Evolutionary conservation across 2,329 filamentous ascomycete species (phyloP).

Genomic region (Scedosporium dehoogii): DNA sequence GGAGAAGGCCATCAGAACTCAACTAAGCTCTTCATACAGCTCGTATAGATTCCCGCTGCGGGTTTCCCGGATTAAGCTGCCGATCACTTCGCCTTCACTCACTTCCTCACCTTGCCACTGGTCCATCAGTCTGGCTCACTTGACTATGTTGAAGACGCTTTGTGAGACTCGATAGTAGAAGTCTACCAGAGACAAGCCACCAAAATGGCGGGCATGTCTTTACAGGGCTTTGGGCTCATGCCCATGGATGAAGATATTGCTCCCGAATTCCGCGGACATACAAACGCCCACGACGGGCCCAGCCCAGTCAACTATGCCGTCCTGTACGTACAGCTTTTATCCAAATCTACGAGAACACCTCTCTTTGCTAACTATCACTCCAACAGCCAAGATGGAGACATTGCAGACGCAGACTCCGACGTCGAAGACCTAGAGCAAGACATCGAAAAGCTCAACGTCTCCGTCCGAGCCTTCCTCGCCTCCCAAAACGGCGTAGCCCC

Average conservation of each 20-base stretch:
- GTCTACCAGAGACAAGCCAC: background rate
- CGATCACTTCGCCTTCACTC: too few species aligned
- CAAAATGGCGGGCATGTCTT: background rate
- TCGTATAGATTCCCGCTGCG: too few species aligned
- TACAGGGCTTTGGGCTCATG: conserved; percentile 1
- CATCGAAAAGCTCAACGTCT: conserved; percentile 31
- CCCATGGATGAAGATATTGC: conserved; percentile 2
- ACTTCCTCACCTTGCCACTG: too few species aligned
- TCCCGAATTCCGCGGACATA: background rate
- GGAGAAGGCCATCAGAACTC: too few species aligned
- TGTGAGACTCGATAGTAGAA: background rate
- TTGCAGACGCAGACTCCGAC: conserved; percentile 33
- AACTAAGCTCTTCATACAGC: too few species aligned
- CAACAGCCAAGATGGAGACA: conserved; percentile 14
- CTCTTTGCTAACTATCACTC: background rate
- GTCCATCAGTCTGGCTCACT: background rate
- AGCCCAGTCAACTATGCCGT: background rate
- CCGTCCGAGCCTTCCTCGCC: conserved; percentile 29
- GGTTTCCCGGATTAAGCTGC: too few species aligned
- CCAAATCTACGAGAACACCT: background rate
- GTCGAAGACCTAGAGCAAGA: conserved; percentile 32
- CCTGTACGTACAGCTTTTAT: background rate
- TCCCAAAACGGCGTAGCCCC: conserved; percentile 22
- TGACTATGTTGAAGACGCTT: too few species aligned
- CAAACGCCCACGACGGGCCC: background rate